Percentiles rank a stretch among this genome's conserved stretches.
These are phyloP conservation scores for Agastache rugosa DNA, from an alignment of 257 asterid genomes.

Conservation along the genomic window DNA sequence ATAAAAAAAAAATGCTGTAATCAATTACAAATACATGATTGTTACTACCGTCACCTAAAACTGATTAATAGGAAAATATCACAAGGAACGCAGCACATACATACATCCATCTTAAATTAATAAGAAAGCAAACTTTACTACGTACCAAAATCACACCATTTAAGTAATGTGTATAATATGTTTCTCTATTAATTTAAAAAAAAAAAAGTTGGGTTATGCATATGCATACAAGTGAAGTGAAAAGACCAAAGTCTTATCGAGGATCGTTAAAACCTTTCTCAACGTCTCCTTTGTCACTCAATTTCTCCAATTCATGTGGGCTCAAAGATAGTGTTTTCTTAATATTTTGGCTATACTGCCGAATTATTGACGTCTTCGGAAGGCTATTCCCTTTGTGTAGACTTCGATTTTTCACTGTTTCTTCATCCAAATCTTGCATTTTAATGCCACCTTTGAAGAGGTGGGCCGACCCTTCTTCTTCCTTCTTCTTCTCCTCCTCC, in stretches of 20 bases:
- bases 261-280: conserved; percentile 25
- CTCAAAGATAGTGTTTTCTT: conserved; percentile 45
- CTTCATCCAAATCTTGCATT: conserved; percentile 42
- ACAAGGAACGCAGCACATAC: too few relatives aligned
- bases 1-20: too few relatives aligned
- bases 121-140: too few relatives aligned
- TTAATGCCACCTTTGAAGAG: conserved; percentile 26
- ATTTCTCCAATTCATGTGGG: conserved; percentile 39
- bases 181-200: too few relatives aligned
- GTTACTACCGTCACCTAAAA: too few relatives aligned
- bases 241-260: conserved; percentile 12
- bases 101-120: too few relatives aligned
- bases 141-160: too few relatives aligned
- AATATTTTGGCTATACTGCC: conserved; percentile 47
- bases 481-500: conserved; percentile 25
- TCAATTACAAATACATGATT: too few relatives aligned
- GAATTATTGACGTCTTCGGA: conserved; percentile 45
- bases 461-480: conserved; percentile 49
- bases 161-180: too few relatives aligned
- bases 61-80: too few relatives aligned
- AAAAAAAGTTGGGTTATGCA: too few relatives aligned
- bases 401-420: conserved; percentile 26
- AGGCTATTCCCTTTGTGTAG: conserved; percentile 50
- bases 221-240: too few relatives aligned
- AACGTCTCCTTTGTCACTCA: conserved; percentile 13